phyloP scores from a whole-genome alignment of 2,329 filamentous ascomycete species.

The Trichoderma atrobrunneum region DNA sequence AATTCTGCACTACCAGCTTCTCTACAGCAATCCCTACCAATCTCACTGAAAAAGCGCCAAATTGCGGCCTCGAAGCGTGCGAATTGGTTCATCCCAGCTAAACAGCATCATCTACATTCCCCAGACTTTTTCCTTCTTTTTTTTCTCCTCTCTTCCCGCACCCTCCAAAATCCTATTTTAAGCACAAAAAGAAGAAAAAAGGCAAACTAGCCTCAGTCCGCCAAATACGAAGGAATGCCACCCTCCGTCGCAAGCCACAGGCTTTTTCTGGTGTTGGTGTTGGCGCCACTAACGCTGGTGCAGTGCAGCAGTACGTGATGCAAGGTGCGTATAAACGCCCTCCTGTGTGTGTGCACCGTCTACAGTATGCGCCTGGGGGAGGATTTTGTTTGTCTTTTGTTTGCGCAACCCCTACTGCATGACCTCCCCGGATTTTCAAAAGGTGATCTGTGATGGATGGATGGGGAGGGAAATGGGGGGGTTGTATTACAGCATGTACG shows the following conservation, averaged over 20 bases:
- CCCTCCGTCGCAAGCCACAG: conserved; percentile 10
- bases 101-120: neutral
- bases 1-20: no score
- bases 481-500: neutral
- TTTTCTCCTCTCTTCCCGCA: neutral
- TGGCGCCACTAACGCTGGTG: neutral
- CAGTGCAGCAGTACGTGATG: neutral
- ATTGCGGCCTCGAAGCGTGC: neutral
- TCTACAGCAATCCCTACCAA: neutral
- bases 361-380: neutral
- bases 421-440: neutral
- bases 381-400: no score
- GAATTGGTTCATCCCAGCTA: neutral
- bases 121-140: neutral
- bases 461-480: neutral
- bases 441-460: neutral
- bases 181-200: neutral
- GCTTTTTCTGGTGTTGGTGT: neutral
- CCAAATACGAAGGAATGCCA: conserved; percentile 19
- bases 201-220: neutral
- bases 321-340: neutral
- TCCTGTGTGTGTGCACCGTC: neutral
- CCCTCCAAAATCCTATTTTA: neutral
- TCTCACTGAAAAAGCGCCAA: neutral
- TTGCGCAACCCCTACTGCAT: neutral